Base-by-base conservation (phyloP, 441 rosid species). In the Lepidium campestre region DNA sequence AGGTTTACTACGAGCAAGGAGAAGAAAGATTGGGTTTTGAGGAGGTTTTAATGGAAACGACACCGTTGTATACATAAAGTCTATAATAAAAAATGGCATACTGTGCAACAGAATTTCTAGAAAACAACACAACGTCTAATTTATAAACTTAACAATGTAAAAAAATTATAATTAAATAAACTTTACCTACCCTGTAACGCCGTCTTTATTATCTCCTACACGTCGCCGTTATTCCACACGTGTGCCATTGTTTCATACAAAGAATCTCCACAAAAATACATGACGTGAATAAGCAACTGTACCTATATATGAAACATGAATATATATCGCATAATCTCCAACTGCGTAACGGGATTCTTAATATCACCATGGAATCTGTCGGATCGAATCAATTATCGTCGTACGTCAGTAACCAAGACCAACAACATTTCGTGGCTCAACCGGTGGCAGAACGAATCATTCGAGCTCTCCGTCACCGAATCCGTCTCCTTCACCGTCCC, bases 401-500 rank as follows among this genome's bases (percentile, higher is more conserved):
- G 4, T 32, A 71, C 27, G 68, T 25, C 14, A 78, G 18, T 45
- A 66, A 11, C 64, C 76, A 58, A 22, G 60, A 72, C 55, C 55
- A 72, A 49, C 60, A 46, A 1, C 65, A 64, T 49, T 25, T 65
- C 56, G 53, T 82, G 6, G 47, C 81, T 59, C 87, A 86, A 36
- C 87, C 85, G 0, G 68, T 85, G 7, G 71, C 87, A 0, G 90
- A 85, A 53, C 70, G 95, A 2, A 88, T 92, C 0, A 45, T 57
- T 44, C 83, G 98, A 3, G 96, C 98, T 27, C 78, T 88, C 42
- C 86, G 78, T 64, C 90, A 90, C 64, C 84, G 53, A 7, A 82
- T 90, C 35, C 86, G 68, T 23, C 87, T 90, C 68, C 95, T 89
- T 62, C 87, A 85, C 71, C 83, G 96, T 3, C 81, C 87, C 0